Percentiles rank a stretch among this genome's conserved stretches.
Conservation (phyloP, 2,329 filamentous ascomycete species). For the Fusarium sp. region DNA sequence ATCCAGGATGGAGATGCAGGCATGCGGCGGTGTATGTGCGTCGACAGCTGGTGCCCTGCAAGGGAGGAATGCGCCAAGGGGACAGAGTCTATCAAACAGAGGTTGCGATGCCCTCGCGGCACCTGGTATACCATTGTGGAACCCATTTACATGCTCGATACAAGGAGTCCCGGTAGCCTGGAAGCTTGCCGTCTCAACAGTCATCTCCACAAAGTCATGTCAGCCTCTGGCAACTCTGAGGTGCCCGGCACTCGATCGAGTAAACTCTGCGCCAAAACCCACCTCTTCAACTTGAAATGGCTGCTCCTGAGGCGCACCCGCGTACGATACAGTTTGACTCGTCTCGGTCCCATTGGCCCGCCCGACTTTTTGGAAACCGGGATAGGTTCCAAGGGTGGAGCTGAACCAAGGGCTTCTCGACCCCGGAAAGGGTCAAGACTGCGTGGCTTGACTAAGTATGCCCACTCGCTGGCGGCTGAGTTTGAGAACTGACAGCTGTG, state of each 20-base stretch:
- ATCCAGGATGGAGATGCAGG: background rate
- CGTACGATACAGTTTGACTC: background rate
- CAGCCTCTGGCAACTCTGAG: background rate
- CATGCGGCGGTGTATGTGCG: background rate
- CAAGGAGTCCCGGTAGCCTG: background rate
- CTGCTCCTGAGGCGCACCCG: background rate
- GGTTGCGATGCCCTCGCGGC: background rate
- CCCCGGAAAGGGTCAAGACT: slow-evolving; percentile 21
- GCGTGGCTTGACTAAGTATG: slow-evolving; percentile 5
- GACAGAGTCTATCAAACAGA: background rate
- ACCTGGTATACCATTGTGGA: background rate
- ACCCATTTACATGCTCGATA: background rate
- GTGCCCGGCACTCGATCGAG: background rate
- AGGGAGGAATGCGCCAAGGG: slow-evolving; percentile 28
- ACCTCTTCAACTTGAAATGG: background rate
- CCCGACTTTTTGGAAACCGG: slow-evolving; percentile 9
- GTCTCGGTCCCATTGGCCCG: slow-evolving; percentile 10
- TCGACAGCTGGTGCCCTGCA: background rate
- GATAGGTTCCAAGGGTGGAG: slow-evolving; percentile 18
- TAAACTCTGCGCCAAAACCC: slow-evolving; percentile 6
- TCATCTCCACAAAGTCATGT: background rate
- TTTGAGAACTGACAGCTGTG: background rate
- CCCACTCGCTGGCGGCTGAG: background rate
- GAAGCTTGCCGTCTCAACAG: background rate
- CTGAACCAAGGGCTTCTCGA: background rate